These are phyloP conservation scores for Hypoxylon sp. DNA, from an alignment of 2,329 filamentous ascomycete genomes.

Conservation along the genomic window DNA sequence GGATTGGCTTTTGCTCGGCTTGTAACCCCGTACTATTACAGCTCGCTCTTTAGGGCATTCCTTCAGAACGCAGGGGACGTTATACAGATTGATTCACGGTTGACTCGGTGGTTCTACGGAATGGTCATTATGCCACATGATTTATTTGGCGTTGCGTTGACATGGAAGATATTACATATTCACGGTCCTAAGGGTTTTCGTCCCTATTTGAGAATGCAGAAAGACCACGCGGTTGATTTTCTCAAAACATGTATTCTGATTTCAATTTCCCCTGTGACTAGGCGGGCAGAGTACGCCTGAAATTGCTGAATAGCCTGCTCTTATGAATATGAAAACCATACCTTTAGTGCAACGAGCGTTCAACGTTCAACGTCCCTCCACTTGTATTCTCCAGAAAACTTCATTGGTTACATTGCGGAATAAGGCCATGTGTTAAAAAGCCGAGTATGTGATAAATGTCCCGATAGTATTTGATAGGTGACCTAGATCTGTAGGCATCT, in stretches of 20 bases:
- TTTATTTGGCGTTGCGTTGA: conserved; percentile 36
- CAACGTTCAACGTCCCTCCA: not conserved
- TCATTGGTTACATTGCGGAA: conserved; percentile 6
- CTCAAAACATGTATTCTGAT: conserved; percentile 12
- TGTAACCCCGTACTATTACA: conserved; percentile 35
- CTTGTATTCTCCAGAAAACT: conserved; percentile 1
- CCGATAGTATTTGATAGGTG: conserved; percentile 16
- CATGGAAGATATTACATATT: conserved; percentile 39
- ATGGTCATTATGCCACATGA: conserved; percentile 37
- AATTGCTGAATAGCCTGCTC: conserved; percentile 3
- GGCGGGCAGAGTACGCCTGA: conserved; percentile 6
- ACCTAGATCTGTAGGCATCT: conserved; percentile 1
- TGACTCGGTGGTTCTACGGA: conserved; percentile 36
- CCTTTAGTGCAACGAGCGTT: not conserved
- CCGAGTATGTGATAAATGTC: conserved; percentile 21
- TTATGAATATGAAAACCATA: conserved; percentile 7
- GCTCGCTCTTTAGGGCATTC: conserved; percentile 43
- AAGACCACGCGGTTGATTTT: conserved; percentile 39
- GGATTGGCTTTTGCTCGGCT: conserved; percentile 38
- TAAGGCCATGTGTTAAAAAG: conserved; percentile 12
- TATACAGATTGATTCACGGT: conserved; percentile 42
- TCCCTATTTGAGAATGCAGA: conserved; percentile 49
- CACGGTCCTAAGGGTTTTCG: conserved; percentile 35
- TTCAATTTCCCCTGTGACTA: conserved; percentile 10
- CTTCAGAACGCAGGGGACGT: conserved; percentile 38